Evolutionary conservation across 352 stramenopile species (phyloP).

Genomic region (Pythium phragmitis): DNA sequence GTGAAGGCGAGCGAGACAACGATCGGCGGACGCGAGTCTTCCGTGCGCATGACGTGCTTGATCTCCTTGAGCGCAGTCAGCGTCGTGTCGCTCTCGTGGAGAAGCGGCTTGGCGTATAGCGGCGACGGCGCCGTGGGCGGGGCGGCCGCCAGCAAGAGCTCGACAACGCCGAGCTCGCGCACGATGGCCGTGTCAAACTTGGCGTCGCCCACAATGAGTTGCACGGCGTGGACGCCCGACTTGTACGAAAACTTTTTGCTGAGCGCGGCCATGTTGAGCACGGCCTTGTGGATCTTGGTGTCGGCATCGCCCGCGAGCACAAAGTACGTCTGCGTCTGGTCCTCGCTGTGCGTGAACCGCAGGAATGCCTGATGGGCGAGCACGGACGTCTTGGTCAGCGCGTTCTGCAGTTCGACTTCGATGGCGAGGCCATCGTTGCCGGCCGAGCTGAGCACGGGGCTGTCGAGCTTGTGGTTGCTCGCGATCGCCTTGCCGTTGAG

Average conservation of each 20-base stretch:
- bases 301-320: conserved; percentile 47
- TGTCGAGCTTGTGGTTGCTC: conserved; percentile 51
- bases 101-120: conserved; percentile 84
- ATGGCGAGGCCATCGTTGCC: conserved; percentile 56
- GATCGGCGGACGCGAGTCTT: conserved; percentile 67
- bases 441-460: conserved; percentile 54
- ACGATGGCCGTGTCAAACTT: conserved; percentile 75
- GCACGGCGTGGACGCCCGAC: conserved; percentile 61
- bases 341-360: conserved; percentile 55
- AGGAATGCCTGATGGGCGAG: conserved; percentile 79
- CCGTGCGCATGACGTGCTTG: conserved; percentile 79
- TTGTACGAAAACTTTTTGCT: conserved; percentile 85
- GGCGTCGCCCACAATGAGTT: conserved; percentile 75
- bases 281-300: conserved; percentile 35
- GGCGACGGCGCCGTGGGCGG: conserved; percentile 63
- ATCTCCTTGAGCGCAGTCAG: conserved; percentile 86
- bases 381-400: conserved; percentile 52
- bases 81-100: conserved; percentile 87
- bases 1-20: conserved; percentile 71
- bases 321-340: conserved; percentile 75
- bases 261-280: conserved; percentile 57
- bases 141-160: conserved; percentile 63
- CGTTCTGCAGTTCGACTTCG: conserved; percentile 57
- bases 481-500: conserved; percentile 56
- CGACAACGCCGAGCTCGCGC: conserved; percentile 65